Percentiles rank a stretch among this genome's conserved stretches.
Evolutionary conservation across 495 filamentous ascomycete species (phyloP).

Genomic region (Neurospora sp.): DNA sequence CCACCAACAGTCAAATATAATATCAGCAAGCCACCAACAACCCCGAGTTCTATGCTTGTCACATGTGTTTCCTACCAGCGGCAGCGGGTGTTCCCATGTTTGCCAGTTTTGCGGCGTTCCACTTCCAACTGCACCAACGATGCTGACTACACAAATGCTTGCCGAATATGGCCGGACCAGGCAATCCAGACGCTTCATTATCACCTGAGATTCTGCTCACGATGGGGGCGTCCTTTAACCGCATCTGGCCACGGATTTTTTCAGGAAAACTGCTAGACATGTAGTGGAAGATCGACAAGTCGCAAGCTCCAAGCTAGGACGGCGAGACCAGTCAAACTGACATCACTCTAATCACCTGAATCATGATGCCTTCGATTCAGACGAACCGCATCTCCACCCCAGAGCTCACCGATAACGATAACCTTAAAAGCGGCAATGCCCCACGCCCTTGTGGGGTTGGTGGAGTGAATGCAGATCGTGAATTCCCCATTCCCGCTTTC

Average conservation of each 20-base stretch:
- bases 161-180: not conserved
- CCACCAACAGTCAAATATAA: not conserved
- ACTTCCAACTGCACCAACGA: not conserved
- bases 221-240: not conserved
- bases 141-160: not conserved
- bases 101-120: not conserved
- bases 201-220: not conserved
- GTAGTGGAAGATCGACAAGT: not conserved
- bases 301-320: not conserved
- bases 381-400: not conserved
- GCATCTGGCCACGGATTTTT: not conserved
- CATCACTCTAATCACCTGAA: not conserved
- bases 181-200: not conserved
- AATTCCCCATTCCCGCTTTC: not conserved
- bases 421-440: not conserved
- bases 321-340: not conserved
- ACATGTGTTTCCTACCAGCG: not conserved
- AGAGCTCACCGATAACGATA: not conserved
- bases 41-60: not conserved
- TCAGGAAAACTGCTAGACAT: not conserved
- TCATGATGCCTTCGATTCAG: not conserved
- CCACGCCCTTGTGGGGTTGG: not conserved
- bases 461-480: not conserved
- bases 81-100: not conserved
- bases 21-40: not conserved